Percentiles rank a stretch among this genome's conserved stretches.
Evolutionary conservation across 192 early-diverging fungal genomes (phyloP).

Genomic region (Kickxella alabastrina): DNA sequence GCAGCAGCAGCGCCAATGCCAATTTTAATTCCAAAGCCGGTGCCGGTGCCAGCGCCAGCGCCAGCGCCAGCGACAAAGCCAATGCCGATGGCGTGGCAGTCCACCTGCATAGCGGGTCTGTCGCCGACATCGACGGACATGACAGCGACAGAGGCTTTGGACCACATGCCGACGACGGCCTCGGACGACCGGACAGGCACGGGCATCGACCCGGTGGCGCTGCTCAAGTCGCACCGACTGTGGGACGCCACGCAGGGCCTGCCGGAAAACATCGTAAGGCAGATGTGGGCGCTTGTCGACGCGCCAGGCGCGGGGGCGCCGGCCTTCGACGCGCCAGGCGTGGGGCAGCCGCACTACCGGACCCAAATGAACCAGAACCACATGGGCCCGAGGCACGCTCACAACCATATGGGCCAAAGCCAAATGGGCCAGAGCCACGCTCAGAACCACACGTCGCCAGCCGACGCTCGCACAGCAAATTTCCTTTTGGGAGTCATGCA

Average conservation of each 20-base stretch:
- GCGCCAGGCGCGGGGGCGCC: constrained; percentile 3
- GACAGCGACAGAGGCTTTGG: constrained; percentile 17
- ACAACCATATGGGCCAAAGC: not conserved
- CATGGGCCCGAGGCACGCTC: constrained; percentile 25
- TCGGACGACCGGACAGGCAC: too few species aligned
- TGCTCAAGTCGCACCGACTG: constrained; percentile 21
- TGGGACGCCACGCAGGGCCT: constrained; percentile 28
- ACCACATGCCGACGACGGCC: constrained; percentile 17
- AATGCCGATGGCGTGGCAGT: not conserved
- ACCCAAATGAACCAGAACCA: constrained; percentile 18
- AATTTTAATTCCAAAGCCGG: too few species aligned
- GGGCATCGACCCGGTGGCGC: constrained; percentile 34
- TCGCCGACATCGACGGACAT: constrained; percentile 4
- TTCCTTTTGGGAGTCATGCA: constrained; percentile 8
- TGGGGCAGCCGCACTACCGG: constrained; percentile 22
- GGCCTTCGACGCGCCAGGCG: constrained; percentile 19
- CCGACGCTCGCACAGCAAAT: not conserved
- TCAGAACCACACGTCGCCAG: not conserved
- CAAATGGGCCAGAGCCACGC: not conserved
- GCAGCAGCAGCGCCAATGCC: too few species aligned
- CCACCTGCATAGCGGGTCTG: not conserved
- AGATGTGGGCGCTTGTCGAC: constrained; percentile 29
- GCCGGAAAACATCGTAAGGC: constrained; percentile 22
- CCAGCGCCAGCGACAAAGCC: too few species aligned
- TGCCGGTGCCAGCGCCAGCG: too few species aligned